Evolutionary conservation across 345 rosid species (phyloP), one percentile per base, ranked within the genome.

Genomic region (Gossypium longicalyx): DNA sequence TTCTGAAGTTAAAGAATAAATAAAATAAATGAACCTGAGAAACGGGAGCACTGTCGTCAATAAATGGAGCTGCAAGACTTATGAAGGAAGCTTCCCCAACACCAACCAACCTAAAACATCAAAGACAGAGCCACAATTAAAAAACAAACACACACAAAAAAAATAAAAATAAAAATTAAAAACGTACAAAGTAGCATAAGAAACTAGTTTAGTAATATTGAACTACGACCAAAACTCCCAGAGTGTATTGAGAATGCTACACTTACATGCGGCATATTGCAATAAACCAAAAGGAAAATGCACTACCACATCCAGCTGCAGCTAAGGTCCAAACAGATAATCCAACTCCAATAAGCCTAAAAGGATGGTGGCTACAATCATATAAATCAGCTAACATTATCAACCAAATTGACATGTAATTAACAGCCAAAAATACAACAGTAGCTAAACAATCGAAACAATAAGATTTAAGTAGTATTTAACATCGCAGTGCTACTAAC

Each of bases 71-170:
- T 60, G 99, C 99, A 77, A 95, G 99, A 86, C 98, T 91, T 61
- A 93, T 91, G 76, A 95, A 95, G 23, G 99, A 95, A 74, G 99
- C 99, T 74, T 95, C 98, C 62, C 99, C 99, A 85, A 93, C 93
- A 74, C 99, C 99, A 74, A 95, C 98, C 71, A 91, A 62, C 99
- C 98, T 93, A 82, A 59, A 79, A 41, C 71, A 71, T 70, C 25
- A 72, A 22, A 34, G 12, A 62, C 22, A 48, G 66, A 49, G 23
- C 22, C 10, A 17, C 17, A 71, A 22, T 13, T 48, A 51, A 75
- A 11, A 47, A 47, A 47, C 12, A 45, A 4, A 51, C 7, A 49
- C 60, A 56, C 12, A 54, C 11, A 54, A 4, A 27, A 27, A 2
- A 27, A 27, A 27, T 0, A 27, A 34, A n/a, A 2, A 54, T 2